Evolutionary conservation across 1,284 basidiomycete genomes (phyloP).

Genomic region (Trametes pubescens): DNA sequence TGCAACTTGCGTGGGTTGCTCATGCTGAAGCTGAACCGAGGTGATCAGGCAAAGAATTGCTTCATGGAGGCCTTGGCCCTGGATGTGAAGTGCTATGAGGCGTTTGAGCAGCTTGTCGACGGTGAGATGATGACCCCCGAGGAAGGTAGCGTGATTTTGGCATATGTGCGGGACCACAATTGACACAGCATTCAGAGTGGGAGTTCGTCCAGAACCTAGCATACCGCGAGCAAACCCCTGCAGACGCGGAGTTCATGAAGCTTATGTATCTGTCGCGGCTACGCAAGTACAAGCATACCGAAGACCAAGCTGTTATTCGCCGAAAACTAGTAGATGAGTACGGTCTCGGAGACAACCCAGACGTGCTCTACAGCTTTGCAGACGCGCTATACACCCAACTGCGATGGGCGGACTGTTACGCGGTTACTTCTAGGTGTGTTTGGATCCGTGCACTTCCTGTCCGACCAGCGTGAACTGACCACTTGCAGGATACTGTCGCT

Average conservation of each 20-base stretch:
- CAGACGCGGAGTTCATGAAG: constrained; percentile 90
- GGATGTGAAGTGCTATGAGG: constrained; percentile 98
- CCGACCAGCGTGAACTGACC: background rate
- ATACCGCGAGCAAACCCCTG: constrained; percentile 83
- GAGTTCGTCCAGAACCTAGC: constrained; percentile 89
- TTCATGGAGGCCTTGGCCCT: constrained; percentile 95
- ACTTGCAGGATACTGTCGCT: constrained; percentile 77
- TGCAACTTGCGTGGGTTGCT: constrained; percentile 93
- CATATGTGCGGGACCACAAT: constrained; percentile 2
- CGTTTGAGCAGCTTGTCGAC: constrained; percentile 89
- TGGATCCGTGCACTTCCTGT: background rate
- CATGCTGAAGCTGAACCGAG: constrained; percentile 92
- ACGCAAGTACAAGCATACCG: constrained; percentile 87
- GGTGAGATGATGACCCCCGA: constrained; percentile 94
- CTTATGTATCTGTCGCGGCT: constrained; percentile 93
- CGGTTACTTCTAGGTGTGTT: constrained; percentile 80
- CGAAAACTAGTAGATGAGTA: constrained; percentile 81
- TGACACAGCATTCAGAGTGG: constrained; percentile 76
- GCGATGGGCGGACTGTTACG: constrained; percentile 94
- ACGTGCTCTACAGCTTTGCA: constrained; percentile 91
- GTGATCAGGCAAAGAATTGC: constrained; percentile 88
- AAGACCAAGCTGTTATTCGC: constrained; percentile 82
- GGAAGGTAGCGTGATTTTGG: constrained; percentile 69
- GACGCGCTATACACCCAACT: constrained; percentile 90
- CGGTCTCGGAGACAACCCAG: constrained; percentile 87